Evolutionary conservation across 176 grass and related monocot genomes (phyloP), one percentile per base, ranked within the genome.

Genomic region (Aegilops bicornis): DNA sequence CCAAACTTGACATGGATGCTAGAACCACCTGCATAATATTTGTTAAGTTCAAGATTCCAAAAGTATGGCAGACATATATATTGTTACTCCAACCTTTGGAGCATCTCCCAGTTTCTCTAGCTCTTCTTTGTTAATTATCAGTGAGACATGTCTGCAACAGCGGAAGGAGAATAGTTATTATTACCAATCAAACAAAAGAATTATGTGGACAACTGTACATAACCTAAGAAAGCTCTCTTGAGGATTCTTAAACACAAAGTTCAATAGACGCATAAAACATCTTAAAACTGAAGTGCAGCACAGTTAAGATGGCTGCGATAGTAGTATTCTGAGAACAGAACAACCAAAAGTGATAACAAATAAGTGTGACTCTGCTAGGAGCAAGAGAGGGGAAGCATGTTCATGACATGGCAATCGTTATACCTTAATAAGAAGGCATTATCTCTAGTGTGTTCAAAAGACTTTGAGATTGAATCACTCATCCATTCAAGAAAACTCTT

Each of bases 401-500:
- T 31, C 64, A 67, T 68, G n/a, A 69, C 73, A 78, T 14, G 30
- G 43, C 3, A 56, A 56, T 29, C 25, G 14, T 13, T 54, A 86
- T 91, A 98, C 93, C 85, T 95, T 69, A 98, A 90, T 83, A 92
- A 70, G 83, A 98, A 98, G 79, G 96, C 77, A 79, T 98, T 98
- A 69, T 93, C 91, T 80, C 96, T 92, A 66, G 82, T 89, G 68
- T 95, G 85, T 82, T 94, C 96, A 69, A 98, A 98, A 83, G 92
- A 95, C 86, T 95, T 98, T 33, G 93, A 90, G 50, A 98, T 95
- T 6, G 92, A 90, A 84, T 98, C 96, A 82, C 85, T 91, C 96
- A 98, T 98, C 96, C 96, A 98, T 86, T 98, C 96, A 95, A 98
- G 93, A 89, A 98, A 95, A 91, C 96, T 95, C 90, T 98, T 98